These are phyloP conservation scores for Anthoceros angustus DNA, from an alignment of 225 moss, liverwort and hornwort species.

Conservation along the genomic window DNA sequence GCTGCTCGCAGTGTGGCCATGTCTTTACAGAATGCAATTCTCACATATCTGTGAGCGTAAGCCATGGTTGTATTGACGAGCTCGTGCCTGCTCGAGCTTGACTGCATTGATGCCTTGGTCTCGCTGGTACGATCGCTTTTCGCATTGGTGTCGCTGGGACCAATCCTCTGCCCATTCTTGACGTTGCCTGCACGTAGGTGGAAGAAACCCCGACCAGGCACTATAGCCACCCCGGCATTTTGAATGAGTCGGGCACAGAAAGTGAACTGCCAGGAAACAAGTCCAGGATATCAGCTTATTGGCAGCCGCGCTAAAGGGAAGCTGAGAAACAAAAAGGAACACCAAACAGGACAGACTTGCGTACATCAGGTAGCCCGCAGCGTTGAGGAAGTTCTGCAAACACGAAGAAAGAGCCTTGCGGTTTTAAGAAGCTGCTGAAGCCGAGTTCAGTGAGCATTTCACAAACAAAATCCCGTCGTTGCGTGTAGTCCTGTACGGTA, in stretches of 20 bases:
- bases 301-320: neutral
- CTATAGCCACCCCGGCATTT: conserved; percentile 49
- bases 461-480: conserved; percentile 52
- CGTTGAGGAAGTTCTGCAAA: conserved; percentile 55
- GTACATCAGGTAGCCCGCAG: conserved; percentile 45
- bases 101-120: neutral
- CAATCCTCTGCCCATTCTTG: neutral
- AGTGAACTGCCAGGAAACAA: conserved; percentile 31
- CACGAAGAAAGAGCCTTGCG: conserved; percentile 70
- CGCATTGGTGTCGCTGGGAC: neutral
- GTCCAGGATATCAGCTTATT: neutral
- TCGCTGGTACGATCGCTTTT: neutral
- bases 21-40: conserved; percentile 77
- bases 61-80: neutral
- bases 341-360: neutral
- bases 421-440: conserved; percentile 46
- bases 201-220: conserved; percentile 67
- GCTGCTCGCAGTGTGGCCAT: conserved; percentile 51
- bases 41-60: conserved; percentile 32
- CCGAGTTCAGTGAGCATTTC: conserved; percentile 50
- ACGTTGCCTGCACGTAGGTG: conserved; percentile 12
- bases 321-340: neutral
- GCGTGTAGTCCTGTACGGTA: conserved; percentile 40
- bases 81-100: conserved; percentile 5
- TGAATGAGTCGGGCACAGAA: conserved; percentile 48